These are phyloP conservation scores for Multifurca ochricompacta DNA, from an alignment of 768 basidiomycete species.

Conservation along the genomic window DNA sequence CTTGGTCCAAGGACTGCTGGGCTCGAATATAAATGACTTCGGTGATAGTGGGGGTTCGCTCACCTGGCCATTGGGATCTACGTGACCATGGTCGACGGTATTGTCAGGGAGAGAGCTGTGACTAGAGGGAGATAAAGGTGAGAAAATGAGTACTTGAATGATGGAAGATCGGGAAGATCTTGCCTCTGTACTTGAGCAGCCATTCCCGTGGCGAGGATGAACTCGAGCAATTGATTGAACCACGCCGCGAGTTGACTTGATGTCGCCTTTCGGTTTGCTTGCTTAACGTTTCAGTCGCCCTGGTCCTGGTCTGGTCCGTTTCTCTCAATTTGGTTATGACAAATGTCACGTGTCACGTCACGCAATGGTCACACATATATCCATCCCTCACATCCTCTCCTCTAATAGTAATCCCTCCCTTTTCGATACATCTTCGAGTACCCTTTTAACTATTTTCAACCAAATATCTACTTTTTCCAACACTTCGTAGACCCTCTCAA, in stretches of 20 bases:
- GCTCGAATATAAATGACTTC: constrained; percentile 11
- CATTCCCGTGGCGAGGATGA: constrained; percentile 18
- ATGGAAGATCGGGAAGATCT: constrained; percentile 20
- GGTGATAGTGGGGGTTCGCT: constrained; percentile 8
- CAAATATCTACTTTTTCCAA: constrained; percentile 52
- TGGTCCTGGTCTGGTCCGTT: constrained; percentile 16
- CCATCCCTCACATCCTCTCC: no score
- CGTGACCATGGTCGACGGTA: constrained; percentile 21
- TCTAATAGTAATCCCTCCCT: constrained; percentile 1
- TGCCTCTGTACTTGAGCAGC: constrained; percentile 22
- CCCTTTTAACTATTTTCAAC: constrained; percentile 59
- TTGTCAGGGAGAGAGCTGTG: constrained; percentile 19
- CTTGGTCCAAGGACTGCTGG: constrained; percentile 20
- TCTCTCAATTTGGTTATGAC: constrained; percentile 12
- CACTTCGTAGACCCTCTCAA: constrained; percentile 52
- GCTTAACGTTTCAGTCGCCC: constrained; percentile 18
- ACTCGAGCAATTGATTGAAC: constrained; percentile 17
- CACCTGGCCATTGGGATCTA: constrained; percentile 22
- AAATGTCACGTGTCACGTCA: constrained; percentile 9
- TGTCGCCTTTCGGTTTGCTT: constrained; percentile 15
- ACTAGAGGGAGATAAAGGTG: constrained; percentile 19
- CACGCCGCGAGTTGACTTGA: constrained; percentile 17
- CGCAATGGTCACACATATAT: no score
- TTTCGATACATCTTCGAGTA: constrained; percentile 38
- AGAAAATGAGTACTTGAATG: constrained; percentile 10